Conservation (phyloP, 2,329 filamentous ascomycete genomes). For the Sordariomycetes sp. region DNA sequence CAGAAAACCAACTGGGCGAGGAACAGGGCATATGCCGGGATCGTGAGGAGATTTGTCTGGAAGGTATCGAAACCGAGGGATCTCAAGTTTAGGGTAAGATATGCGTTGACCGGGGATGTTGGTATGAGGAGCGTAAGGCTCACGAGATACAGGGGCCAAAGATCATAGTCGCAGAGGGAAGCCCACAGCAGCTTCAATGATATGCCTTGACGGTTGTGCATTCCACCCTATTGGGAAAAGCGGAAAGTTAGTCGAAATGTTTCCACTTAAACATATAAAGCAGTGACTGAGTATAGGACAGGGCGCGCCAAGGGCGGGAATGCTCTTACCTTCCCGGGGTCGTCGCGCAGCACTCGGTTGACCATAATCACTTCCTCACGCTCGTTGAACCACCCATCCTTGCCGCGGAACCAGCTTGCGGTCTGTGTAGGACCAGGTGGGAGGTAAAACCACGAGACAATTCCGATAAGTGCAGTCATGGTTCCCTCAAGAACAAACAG, state of each 20-base stretch:
- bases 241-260: not conserved
- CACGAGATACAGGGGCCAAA: constrained; percentile 45
- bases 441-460: constrained; percentile 44
- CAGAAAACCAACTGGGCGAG: constrained; percentile 30
- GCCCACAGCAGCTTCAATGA: constrained; percentile 37
- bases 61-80: constrained; percentile 40
- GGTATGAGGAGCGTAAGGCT: constrained; percentile 38
- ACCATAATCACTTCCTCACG: constrained; percentile 49
- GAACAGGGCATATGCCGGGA: constrained; percentile 27
- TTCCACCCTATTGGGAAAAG: constrained; percentile 25
- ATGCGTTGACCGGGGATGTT: constrained; percentile 29
- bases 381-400: constrained; percentile 48
- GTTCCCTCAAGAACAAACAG: constrained; percentile 44
- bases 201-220: constrained; percentile 50
- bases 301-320: not conserved
- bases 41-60: constrained; percentile 44
- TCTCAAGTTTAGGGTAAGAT: constrained; percentile 41
- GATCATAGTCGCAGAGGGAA: constrained; percentile 42
- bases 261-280: not conserved
- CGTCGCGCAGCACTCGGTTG: constrained; percentile 47
- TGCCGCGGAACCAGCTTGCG: constrained; percentile 39
- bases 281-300: not conserved
- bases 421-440: constrained; percentile 40
- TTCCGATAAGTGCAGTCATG: constrained; percentile 33
- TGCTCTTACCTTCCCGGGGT: constrained; percentile 34